Evolutionary conservation across 2,329 filamentous ascomycete genomes (phyloP).

Genomic region (Aspergillus candidus): DNA sequence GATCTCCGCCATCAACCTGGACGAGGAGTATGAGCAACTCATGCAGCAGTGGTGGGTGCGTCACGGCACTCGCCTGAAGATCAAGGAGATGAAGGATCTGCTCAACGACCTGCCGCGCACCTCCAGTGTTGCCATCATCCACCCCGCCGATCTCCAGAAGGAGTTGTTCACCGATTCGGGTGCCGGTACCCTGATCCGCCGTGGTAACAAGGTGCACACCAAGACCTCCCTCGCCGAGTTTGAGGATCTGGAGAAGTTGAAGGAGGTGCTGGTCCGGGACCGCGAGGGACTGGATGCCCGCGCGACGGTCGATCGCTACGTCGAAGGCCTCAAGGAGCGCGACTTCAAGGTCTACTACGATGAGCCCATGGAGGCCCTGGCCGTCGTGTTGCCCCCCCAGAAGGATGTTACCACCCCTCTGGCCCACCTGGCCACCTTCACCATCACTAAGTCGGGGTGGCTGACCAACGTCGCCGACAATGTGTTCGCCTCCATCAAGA

Average conservation of each 20-base stretch:
- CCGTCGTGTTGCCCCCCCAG: conserved; percentile 72
- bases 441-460: conserved; percentile 92
- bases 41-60: conserved; percentile 94
- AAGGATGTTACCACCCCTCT: conserved; percentile 53
- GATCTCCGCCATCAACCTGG: conserved; percentile 94
- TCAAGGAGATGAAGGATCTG: conserved; percentile 93
- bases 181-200: conserved; percentile 84
- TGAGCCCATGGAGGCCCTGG: conserved; percentile 86
- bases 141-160: conserved; percentile 91
- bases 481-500: conserved; percentile 87
- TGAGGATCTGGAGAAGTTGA: conserved; percentile 67
- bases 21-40: conserved; percentile 88
- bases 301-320: conserved; percentile 78
- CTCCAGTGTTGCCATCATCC: conserved; percentile 94
- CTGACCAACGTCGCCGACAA: conserved; percentile 92
- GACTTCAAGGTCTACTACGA: conserved; percentile 93
- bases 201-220: conserved; percentile 81
- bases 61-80: conserved; percentile 92
- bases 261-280: conserved; percentile 75
- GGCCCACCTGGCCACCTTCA: conserved; percentile 81
- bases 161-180: conserved; percentile 95
- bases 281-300: conserved; percentile 74
- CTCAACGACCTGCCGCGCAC: conserved; percentile 81
- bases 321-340: conserved; percentile 68
- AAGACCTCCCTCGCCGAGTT: conserved; percentile 68